Percentiles rank a stretch among this genome's conserved stretches.
Conservation (phyloP, 495 filamentous ascomycete genomes). For the Filosporella fistucella region DNA sequence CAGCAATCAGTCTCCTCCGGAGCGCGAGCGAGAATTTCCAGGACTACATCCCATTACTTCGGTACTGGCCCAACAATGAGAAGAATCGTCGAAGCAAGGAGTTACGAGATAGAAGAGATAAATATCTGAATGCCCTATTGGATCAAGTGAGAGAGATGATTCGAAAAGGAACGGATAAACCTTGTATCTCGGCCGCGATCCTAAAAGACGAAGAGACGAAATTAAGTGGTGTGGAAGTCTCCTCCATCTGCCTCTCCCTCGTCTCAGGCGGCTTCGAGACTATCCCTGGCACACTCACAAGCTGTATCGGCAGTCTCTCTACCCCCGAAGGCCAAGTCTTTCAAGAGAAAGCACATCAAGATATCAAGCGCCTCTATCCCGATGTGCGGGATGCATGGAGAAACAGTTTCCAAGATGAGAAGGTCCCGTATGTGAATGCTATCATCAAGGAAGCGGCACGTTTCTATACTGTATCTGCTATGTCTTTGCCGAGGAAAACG, state of each 20-base stretch:
- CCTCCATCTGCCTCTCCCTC: slow-evolving; percentile 57
- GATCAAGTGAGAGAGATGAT: slow-evolving; percentile 51
- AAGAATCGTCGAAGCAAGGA: slow-evolving; percentile 47
- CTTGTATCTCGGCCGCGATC: slow-evolving; percentile 62
- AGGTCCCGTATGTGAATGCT: slow-evolving; percentile 42
- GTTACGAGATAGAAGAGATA: slow-evolving; percentile 52
- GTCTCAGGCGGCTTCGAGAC: slow-evolving; percentile 61
- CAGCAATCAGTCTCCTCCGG: slow-evolving; percentile 51
- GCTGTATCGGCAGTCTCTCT: slow-evolving; percentile 53
- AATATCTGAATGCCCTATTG: slow-evolving; percentile 51
- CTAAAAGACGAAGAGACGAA: slow-evolving; percentile 58
- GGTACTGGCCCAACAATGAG: slow-evolving; percentile 49
- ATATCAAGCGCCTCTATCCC: slow-evolving; percentile 46
- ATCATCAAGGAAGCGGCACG: slow-evolving; percentile 50
- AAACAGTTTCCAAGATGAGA: slow-evolving; percentile 40
- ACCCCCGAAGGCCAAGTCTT: slow-evolving; percentile 51
- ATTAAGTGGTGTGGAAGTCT: slow-evolving; percentile 52
- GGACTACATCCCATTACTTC: slow-evolving; percentile 58
- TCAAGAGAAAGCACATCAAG: slow-evolving; percentile 55
- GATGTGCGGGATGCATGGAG: slow-evolving; percentile 44
- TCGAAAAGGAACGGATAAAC: slow-evolving; percentile 52
- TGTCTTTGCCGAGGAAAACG: slow-evolving; percentile 49
- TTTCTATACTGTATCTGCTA: slow-evolving; percentile 51
- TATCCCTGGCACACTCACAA: slow-evolving; percentile 55
- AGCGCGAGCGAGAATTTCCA: slow-evolving; percentile 59